These are phyloP conservation scores for Lodderomyces orthopsilosis DNA, from an alignment of 1,139 yeast species.

Conservation along the genomic window DNA sequence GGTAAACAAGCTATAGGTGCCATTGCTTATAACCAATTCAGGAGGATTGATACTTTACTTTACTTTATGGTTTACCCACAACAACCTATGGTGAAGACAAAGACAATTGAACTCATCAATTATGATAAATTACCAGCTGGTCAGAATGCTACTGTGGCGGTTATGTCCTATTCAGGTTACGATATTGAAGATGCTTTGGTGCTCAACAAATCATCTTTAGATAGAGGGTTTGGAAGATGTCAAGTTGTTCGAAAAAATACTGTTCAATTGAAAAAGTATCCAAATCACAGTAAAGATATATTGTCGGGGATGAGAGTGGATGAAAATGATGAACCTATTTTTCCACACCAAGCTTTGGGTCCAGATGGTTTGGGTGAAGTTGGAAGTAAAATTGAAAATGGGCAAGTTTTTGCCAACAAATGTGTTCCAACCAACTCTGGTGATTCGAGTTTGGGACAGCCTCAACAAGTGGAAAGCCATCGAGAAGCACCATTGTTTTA, in stretches of 20 bases:
- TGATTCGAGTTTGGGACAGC: slow-evolving; percentile 60
- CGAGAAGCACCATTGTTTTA: slow-evolving; percentile 90
- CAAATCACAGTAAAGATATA: slow-evolving; percentile 90
- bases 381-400: slow-evolving; percentile 85
- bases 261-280: slow-evolving; percentile 81
- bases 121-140: slow-evolving; percentile 98
- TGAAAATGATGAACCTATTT: slow-evolving; percentile 73
- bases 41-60: slow-evolving; percentile 89
- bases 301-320: slow-evolving; percentile 89
- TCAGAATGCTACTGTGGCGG: slow-evolving; percentile 98
- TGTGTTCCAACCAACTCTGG: slow-evolving; percentile 87
- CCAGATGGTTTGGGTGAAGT: slow-evolving; percentile 97
- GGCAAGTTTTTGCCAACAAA: slow-evolving; percentile 91
- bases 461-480: slow-evolving; percentile 53
- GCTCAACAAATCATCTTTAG: slow-evolving; percentile 86
- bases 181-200: slow-evolving; percentile 99
- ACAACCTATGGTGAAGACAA: slow-evolving; percentile 98
- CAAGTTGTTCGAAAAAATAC: slow-evolving; percentile 95
- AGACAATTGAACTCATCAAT: slow-evolving; percentile 91
- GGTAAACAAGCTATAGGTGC: slow-evolving; percentile 99
- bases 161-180: slow-evolving; percentile 97
- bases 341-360: slow-evolving; percentile 83
- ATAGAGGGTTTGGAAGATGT: slow-evolving; percentile 97
- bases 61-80: slow-evolving; percentile 98
- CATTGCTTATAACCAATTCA: slow-evolving; percentile 93